Evolutionary conservation across 352 stramenopile genomes (phyloP).

Genomic region (Phytophthora sp.): DNA sequence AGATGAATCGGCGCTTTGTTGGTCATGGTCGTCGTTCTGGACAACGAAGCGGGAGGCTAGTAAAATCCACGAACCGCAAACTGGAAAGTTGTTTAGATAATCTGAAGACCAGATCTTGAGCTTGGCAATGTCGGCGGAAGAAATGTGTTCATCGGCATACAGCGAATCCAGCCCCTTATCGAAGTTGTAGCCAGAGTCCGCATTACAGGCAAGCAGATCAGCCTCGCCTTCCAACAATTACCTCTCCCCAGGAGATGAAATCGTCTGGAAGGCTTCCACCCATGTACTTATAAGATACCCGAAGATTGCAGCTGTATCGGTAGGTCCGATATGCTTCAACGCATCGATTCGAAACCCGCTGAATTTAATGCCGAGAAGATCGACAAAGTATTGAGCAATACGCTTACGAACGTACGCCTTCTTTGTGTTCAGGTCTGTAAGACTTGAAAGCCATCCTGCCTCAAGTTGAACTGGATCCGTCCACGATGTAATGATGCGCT

Average conservation of each 20-base stretch:
- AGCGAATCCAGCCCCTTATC: conserved; percentile 56
- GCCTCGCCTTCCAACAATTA: conserved; percentile 46
- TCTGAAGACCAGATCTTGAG: conserved; percentile 83
- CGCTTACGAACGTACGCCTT: conserved; percentile 64
- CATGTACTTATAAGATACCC: conserved; percentile 60
- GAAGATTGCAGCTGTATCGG: conserved; percentile 57
- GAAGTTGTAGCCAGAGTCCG: conserved; percentile 66
- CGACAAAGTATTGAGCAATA: conserved; percentile 77
- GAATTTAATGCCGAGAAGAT: conserved; percentile 72
- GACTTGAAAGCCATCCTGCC: conserved; percentile 46
- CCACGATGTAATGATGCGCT: conserved; percentile 45
- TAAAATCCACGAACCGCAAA: conserved; percentile 70
- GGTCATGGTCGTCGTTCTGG: conserved; percentile 82
- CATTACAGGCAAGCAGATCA: conserved; percentile 54
- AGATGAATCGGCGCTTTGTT: conserved; percentile 58
- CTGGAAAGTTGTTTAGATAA: conserved; percentile 61
- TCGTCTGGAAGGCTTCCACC: conserved; percentile 61
- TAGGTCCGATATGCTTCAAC: conserved; percentile 65
- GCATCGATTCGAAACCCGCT: conserved; percentile 73
- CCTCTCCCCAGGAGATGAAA: conserved; percentile 69
- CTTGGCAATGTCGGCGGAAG: conserved; percentile 59
- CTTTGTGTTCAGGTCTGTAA: conserved; percentile 64
- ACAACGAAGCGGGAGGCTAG: conserved; percentile 66
- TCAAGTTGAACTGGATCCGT: conserved; percentile 45
- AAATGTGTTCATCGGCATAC: conserved; percentile 52